phyloP scores from a whole-genome alignment of 73 alveolate species.

The Stentor roeselii region DNA sequence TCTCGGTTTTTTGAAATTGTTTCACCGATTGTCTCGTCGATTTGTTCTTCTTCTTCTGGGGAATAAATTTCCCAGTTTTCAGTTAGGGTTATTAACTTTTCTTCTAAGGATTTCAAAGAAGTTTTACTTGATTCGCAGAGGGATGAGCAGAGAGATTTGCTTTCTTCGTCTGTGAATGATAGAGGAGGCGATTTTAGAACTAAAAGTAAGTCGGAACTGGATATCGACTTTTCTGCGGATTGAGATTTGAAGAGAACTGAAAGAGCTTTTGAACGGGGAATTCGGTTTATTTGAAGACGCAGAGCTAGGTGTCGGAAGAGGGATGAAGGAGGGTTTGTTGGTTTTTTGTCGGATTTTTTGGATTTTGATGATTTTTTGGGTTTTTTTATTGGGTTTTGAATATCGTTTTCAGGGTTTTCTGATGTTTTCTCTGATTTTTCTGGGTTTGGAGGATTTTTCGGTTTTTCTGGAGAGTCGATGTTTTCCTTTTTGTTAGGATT shows the following conservation, averaged over 20 bases:
- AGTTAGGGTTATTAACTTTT: too few species aligned
- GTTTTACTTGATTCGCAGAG: too few species aligned
- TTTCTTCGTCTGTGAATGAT: neutral
- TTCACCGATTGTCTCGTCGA: neutral
- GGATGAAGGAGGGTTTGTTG: neutral
- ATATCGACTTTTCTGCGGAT: neutral
- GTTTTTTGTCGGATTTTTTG: neutral
- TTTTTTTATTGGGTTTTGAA: too few species aligned
- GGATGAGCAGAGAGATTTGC: too few species aligned
- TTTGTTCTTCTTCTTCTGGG: slow-evolving; percentile 1
- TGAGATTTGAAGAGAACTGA: neutral
- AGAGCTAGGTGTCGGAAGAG: neutral
- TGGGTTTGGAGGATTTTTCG: too few species aligned
- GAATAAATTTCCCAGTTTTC: neutral
- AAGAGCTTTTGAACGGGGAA: neutral
- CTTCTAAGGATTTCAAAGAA: too few species aligned
- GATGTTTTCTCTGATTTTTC: too few species aligned
- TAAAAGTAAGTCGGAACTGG: neutral
- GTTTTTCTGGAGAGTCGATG: too few species aligned
- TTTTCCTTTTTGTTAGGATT: too few species aligned
- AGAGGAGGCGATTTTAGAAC: neutral
- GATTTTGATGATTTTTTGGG: neutral
- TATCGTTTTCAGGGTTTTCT: too few species aligned
- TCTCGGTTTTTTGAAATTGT: neutral
- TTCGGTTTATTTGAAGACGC: neutral